These are phyloP conservation scores for Ogataea trehalophila DNA, from an alignment of 805 yeast species.

Conservation along the genomic window DNA sequence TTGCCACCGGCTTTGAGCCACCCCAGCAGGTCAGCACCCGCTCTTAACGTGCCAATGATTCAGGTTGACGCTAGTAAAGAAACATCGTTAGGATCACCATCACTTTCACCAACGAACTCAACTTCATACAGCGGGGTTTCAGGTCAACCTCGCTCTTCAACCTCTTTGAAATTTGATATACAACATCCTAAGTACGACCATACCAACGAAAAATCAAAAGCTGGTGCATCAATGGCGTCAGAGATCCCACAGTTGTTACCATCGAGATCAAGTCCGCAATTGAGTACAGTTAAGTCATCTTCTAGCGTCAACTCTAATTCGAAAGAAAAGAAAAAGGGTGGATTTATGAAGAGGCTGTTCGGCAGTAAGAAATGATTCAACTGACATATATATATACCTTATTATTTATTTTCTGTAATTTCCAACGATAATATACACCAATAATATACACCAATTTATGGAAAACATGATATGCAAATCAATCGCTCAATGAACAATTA, in stretches of 20 bases:
- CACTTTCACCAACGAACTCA: background rate
- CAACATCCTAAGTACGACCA: conserved; percentile 17
- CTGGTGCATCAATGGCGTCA: background rate
- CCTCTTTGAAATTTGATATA: conserved; percentile 21
- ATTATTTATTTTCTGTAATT: no score
- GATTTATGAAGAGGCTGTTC: conserved; percentile 19
- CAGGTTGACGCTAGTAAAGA: conserved; percentile 5
- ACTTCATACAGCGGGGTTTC: conserved; percentile 8
- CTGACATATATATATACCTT: no score
- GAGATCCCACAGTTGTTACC: background rate
- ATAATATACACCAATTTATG: no score
- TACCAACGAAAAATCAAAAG: background rate
- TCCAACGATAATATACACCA: no score
- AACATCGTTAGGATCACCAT: background rate
- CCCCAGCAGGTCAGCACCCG: no score
- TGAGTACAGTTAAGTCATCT: conserved; percentile 5
- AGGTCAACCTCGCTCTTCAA: conserved; percentile 14
- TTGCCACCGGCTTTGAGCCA: conserved; percentile 1
- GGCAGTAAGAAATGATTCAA: conserved; percentile 7
- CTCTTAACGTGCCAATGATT: conserved; percentile 10
- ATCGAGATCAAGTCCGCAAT: conserved; percentile 4
- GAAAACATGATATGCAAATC: no score
- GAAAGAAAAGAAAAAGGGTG: conserved; percentile 10
- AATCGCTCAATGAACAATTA: no score
- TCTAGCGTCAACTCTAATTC: background rate